These are phyloP conservation scores for Pseudogymnoascus sp. DNA, from an alignment of 2,329 filamentous ascomycete genomes.

Conservation along the genomic window DNA sequence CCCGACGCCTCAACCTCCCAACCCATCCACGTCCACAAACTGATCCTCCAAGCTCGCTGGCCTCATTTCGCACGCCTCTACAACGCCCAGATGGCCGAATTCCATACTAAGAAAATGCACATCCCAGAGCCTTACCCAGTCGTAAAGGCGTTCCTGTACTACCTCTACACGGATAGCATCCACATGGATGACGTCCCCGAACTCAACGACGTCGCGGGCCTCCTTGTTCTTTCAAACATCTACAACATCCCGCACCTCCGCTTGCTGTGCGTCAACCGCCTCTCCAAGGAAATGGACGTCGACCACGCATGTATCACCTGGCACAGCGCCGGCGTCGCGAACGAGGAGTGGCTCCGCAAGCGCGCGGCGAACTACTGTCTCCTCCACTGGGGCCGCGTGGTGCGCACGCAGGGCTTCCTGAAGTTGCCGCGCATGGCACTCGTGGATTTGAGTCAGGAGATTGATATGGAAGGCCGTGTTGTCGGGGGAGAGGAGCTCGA, in stretches of 20 bases:
- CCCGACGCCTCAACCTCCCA: conserved; percentile 59
- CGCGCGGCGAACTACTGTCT: conserved; percentile 83
- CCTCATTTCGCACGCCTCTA: conserved; percentile 92
- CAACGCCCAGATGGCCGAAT: conserved; percentile 91
- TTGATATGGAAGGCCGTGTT: conserved; percentile 86
- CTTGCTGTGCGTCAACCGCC: conserved; percentile 79
- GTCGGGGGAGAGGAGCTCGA: conserved; percentile 49
- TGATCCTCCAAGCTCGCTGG: conserved; percentile 92
- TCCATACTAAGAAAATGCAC: conserved; percentile 94
- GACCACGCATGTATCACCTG: conserved; percentile 93
- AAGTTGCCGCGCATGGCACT: conserved; percentile 69
- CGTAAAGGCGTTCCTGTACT: conserved; percentile 90
- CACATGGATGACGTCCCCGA: conserved; percentile 47
- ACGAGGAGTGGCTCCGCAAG: conserved; percentile 87
- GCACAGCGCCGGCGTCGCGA: conserved; percentile 84
- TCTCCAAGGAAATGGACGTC: conserved; percentile 85
- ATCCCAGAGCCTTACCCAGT: conserved; percentile 94
- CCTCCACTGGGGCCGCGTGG: conserved; percentile 88
- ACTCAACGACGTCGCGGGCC: conserved; percentile 79
- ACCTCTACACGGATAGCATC: conserved; percentile 94
- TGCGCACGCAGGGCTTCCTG: conserved; percentile 80
- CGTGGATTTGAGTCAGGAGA: conserved; percentile 86
- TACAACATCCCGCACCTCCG: conserved; percentile 95
- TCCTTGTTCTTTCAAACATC: conserved; percentile 95
- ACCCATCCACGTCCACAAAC: conserved; percentile 88